These are phyloP conservation scores for Tieghemiomyces parasiticus DNA, from an alignment of 192 early-diverging fungal genomes.

Conservation along the genomic window DNA sequence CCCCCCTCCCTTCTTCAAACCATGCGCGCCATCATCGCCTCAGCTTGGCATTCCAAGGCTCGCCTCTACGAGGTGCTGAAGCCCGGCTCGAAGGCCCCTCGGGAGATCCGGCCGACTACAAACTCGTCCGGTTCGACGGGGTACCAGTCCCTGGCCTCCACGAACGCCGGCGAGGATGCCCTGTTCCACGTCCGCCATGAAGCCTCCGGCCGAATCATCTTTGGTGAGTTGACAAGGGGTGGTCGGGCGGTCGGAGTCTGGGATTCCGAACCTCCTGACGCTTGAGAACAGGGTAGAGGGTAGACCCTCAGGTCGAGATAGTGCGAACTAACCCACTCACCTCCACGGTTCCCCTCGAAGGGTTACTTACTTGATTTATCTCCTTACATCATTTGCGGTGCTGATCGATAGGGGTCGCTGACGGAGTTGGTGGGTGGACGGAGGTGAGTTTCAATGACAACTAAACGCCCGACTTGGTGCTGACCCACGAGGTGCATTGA, in stretches of 20 bases:
- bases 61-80: background rate
- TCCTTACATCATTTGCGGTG: too few species aligned
- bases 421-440: constrained; percentile 9
- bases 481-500: too few species aligned
- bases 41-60: constrained; percentile 10
- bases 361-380: too few species aligned
- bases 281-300: too few species aligned
- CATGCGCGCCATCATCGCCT: background rate
- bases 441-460: background rate
- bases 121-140: background rate
- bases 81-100: background rate
- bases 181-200: background rate
- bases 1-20: background rate
- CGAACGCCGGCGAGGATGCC: constrained; percentile 5
- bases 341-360: too few species aligned
- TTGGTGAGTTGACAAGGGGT: too few species aligned
- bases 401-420: constrained; percentile 1
- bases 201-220: background rate
- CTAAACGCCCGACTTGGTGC: too few species aligned
- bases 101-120: too few species aligned
- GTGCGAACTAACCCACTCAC: too few species aligned
- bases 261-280: too few species aligned
- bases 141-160: background rate
- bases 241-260: too few species aligned
- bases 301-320: too few species aligned